Percentiles rank a stretch among this genome's conserved stretches.
phyloP scores from a whole-genome alignment of 1,284 basidiomycete species.

The Neonothopanus nambi region DNA sequence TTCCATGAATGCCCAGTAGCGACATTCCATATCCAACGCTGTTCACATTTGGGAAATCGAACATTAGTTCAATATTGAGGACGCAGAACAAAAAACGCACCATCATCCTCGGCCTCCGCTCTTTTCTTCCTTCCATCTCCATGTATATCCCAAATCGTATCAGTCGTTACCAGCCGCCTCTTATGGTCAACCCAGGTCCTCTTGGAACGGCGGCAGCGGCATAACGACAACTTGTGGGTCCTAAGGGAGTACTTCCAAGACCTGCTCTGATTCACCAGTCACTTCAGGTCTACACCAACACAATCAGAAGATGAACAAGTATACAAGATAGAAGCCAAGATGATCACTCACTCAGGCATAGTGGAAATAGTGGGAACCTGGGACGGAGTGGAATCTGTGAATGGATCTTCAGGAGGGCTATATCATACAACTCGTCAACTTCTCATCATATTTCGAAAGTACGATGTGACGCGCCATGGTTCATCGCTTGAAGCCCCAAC shows the following conservation, averaged over 20 bases:
- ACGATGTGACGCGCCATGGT: too few species aligned
- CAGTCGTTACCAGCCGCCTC: slow-evolving; percentile 50
- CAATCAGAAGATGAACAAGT: slow-evolving; percentile 19
- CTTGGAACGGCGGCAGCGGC: slow-evolving; percentile 6
- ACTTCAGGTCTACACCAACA: too few species aligned
- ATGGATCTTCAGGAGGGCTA: slow-evolving; percentile 35
- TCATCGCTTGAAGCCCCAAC: too few species aligned
- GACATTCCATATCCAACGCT: too few species aligned
- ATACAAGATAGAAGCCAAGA: background rate
- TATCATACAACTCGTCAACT: too few species aligned
- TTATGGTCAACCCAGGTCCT: slow-evolving; percentile 30
- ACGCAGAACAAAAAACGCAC: slow-evolving; percentile 47
- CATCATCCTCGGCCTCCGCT: slow-evolving; percentile 43
- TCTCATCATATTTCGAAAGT: too few species aligned
- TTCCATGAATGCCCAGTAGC: too few species aligned
- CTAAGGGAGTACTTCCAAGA: background rate
- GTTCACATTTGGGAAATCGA: background rate
- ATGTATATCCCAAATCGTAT: slow-evolving; percentile 33
- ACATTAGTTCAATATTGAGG: slow-evolving; percentile 17
- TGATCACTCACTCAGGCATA: slow-evolving; percentile 4
- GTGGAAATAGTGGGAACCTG: background rate
- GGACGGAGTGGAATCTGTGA: slow-evolving; percentile 31
- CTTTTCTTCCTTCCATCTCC: slow-evolving; percentile 24
- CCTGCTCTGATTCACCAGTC: too few species aligned
- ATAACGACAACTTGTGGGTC: slow-evolving; percentile 2